Base-by-base conservation (phyloP, 306 rosid species). In the Leucaena leucocephala region DNA sequence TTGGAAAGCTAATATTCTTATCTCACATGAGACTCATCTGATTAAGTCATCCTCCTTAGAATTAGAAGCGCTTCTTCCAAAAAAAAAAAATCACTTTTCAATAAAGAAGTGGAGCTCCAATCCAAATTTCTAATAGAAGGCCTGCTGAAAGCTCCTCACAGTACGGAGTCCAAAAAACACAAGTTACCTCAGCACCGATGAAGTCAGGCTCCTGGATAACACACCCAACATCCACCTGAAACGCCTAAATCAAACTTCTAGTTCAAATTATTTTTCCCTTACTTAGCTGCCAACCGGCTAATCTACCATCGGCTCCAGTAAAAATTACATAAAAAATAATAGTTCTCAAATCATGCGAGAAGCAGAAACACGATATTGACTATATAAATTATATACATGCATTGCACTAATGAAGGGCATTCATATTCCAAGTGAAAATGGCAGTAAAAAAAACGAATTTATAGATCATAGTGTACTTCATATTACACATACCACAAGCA, bases 401-500 rank as follows among this genome's bases (percentile, higher is more conserved):
- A 63, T 61, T 68, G 67, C 44, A 52, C 74, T 67, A 54, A 68
- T 50, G 59, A 13, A 74, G 33, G 58, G 46, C 76, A 78, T 27
- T 22, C 68, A 45, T 11, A 64, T 22, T 45, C 65, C 81, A 64
- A 78, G 33, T 12, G 35, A 14, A 61, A 81, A 78, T 12, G 59
- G 75, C 69, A 75, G 71, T 40, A 2, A 38, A 36, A 27, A 63
- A n/a, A 55, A 58, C 48, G 39, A 70, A 71, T 79, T 6, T 33
- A 11, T 22, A 78, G 57, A 85, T 78, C 79, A 81, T 5, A 36
- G 57, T 58, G 68, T 1, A 78, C 48, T 33, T 22, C 40, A 49
- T 77, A 52, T 62, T 40, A n/a, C 19, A 54, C 15, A 57, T 27
- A 82, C 5, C 40, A 73, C 57, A 78, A 49, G 59, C 79, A 79